These are phyloP conservation scores for Geotrichum australiense DNA, from an alignment of 1,139 yeast species.

Conservation along the genomic window DNA sequence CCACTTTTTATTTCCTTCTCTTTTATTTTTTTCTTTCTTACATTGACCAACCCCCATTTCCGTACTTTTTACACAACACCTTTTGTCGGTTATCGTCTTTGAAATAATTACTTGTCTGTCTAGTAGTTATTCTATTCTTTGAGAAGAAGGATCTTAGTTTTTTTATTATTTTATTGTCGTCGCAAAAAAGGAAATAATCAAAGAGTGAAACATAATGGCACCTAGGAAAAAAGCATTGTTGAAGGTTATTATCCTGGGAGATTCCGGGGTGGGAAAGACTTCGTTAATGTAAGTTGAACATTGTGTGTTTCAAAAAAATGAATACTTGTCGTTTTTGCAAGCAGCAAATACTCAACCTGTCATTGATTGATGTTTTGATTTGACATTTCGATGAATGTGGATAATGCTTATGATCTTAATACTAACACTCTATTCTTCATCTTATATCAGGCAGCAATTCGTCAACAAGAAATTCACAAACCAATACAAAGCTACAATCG, in stretches of 20 bases:
- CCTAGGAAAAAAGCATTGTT: slow-evolving; percentile 81
- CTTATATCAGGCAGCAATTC: slow-evolving; percentile 59
- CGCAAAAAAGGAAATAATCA: too few relatives aligned
- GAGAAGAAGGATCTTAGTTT: too few relatives aligned
- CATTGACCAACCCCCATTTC: too few relatives aligned
- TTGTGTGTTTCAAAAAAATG: not conserved
- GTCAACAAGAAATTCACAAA: slow-evolving; percentile 92
- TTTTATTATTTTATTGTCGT: too few relatives aligned
- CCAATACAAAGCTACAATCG: slow-evolving; percentile 96
- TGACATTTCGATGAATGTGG: not conserved
- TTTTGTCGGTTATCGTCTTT: too few relatives aligned
- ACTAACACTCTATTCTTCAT: not conserved
- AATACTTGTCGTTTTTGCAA: not conserved
- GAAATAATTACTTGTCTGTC: too few relatives aligned
- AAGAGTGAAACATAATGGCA: slow-evolving; percentile 42
- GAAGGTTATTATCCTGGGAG: slow-evolving; percentile 92
- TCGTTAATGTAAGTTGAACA: slow-evolving; percentile 53
- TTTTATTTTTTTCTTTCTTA: too few relatives aligned
- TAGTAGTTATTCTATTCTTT: too few relatives aligned
- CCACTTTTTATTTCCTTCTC: too few relatives aligned
- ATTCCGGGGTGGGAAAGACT: slow-evolving; percentile 97
- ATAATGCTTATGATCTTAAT: not conserved
- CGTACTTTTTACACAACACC: too few relatives aligned
- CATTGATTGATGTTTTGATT: not conserved
- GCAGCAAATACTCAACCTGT: not conserved